These are phyloP conservation scores for Diaporthe amygdali DNA, from an alignment of 2,329 filamentous ascomycete genomes.

Conservation along the genomic window DNA sequence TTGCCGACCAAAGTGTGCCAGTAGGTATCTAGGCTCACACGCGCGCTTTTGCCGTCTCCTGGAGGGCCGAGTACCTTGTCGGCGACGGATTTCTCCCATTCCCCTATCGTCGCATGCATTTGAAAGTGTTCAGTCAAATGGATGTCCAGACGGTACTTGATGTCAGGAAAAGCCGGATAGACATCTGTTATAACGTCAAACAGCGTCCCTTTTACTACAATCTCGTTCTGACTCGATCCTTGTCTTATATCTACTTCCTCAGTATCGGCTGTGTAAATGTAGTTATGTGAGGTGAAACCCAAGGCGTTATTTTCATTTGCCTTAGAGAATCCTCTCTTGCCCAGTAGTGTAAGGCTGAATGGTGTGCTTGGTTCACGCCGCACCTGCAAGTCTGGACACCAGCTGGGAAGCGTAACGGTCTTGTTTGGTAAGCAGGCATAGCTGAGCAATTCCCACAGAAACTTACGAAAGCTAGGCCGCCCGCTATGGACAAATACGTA, in stretches of 20 bases:
- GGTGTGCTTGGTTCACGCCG: not conserved
- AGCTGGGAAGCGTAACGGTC: not conserved
- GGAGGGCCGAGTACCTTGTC: not conserved
- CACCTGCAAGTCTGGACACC: not conserved
- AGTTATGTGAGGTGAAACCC: not conserved
- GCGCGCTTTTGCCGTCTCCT: not conserved
- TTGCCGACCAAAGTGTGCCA: not conserved
- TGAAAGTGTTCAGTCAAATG: not conserved
- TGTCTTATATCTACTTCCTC: not conserved
- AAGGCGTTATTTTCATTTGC: not conserved
- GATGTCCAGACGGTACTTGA: not conserved
- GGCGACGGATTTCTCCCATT: not conserved
- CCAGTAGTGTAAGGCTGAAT: not conserved
- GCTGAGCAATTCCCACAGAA: not conserved
- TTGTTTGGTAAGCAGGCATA: not conserved
- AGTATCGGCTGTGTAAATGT: not conserved
- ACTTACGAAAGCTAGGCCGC: not conserved
- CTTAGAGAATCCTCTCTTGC: not conserved
- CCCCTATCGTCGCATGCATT: not conserved
- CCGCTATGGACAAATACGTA: not conserved
- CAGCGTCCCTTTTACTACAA: not conserved
- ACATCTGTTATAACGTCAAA: not conserved
- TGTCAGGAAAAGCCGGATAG: not conserved
- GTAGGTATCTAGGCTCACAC: not conserved
- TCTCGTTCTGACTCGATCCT: not conserved